Percentiles rank a stretch among this genome's conserved stretches.
phyloP scores from a whole-genome alignment of 352 stramenopile species.

The Globisporangium barbulae region DNA sequence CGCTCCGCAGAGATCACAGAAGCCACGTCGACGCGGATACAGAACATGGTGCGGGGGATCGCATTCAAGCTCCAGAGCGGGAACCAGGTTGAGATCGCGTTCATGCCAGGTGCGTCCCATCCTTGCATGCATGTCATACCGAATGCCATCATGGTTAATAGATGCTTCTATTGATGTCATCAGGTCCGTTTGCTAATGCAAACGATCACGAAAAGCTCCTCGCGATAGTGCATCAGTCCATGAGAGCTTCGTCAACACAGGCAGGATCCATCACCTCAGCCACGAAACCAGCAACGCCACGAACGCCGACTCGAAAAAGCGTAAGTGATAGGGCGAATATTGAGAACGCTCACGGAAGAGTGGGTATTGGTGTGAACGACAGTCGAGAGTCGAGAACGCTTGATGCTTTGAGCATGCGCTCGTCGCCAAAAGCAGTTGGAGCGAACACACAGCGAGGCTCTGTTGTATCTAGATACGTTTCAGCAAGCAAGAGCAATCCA shows the following conservation, averaged over 20 bases:
- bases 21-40: conserved; percentile 28
- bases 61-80: conserved; percentile 31
- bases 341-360: background rate
- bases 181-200: conserved; percentile 29
- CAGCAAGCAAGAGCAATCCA: background rate
- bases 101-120: conserved; percentile 44
- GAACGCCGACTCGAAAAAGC: background rate
- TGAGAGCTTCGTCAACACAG: background rate
- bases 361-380: background rate
- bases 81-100: conserved; percentile 47
- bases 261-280: background rate
- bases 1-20: conserved; percentile 20
- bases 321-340: background rate
- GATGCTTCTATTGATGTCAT: background rate
- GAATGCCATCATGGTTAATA: background rate
- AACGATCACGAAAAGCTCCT: conserved; percentile 50
- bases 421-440: background rate
- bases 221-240: conserved; percentile 18
- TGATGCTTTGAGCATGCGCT: background rate
- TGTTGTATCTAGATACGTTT: conserved; percentile 5
- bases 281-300: background rate
- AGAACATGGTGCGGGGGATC: conserved; percentile 43
- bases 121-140: background rate
- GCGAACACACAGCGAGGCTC: conserved; percentile 3
- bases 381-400: background rate